Evolutionary conservation across 108 stramenopile genomes (phyloP), one percentile per base, ranked within the genome.

Genomic region (Conticribra guillardii): DNA sequence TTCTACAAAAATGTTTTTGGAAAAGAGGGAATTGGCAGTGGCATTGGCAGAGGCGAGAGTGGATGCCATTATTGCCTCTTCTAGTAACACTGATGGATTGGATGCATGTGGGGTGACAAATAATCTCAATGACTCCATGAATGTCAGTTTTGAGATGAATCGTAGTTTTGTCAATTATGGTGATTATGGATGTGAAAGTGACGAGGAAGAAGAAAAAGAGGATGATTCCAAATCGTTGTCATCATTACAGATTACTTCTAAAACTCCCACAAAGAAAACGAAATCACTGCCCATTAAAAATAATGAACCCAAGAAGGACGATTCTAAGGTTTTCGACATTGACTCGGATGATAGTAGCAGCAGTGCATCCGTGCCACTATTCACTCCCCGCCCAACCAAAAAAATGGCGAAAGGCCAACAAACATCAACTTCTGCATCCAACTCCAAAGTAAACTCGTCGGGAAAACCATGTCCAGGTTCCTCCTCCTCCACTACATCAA

Each of bases 361-460:
- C 8, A 16, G 44, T 19, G 64, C 55, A 30, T 44, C 41, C n/a
- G 60, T 34, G 7, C 55, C 55, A 21, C n/a, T 73, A 11, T 73
- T 73, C 33, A 59, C 72, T 32, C 63, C 64, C 0, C 48, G 57
- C 18, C 64, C 64, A 22, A 64, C 59, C 17, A 65, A 69, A 27
- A 64, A 58, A 27, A 62, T 44, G 9, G 48, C 37, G 0, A 44
- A 55, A 15, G 37, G 29, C 24, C 29, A 27, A 60, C 11, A 19
- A 9, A 22, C 26, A 29, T 17, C 54, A 28, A 47, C 19, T 29
- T 48, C 48, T 19, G 37, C 28, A 28, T 28, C 51, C 31, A 53
- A 62, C 68, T n/a, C 54, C 37, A 24, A 5, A 22, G 26, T 53
- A n/a, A 26, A 24, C 16, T 18, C 41, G 27, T 9, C 30, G 27